A percentile compares a stretch with the other conserved stretches of the same genome.
These are phyloP conservation scores for Picochlorum sp. DNA, from an alignment of 139 green algal genomes.

Conservation along the genomic window DNA sequence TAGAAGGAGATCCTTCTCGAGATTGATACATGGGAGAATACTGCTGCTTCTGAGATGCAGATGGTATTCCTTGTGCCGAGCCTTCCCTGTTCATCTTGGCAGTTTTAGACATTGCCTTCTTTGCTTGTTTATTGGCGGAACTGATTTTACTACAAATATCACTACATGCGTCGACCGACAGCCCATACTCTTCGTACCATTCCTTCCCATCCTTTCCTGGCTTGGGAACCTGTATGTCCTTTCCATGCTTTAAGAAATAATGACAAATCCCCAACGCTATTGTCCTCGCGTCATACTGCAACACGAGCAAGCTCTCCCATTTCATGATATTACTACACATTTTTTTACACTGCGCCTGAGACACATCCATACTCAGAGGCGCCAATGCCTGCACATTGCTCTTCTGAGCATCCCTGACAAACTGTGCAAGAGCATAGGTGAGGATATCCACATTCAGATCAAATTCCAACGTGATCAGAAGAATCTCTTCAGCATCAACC, in stretches of 20 bases:
- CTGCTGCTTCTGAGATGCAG: no score
- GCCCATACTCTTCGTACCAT: constrained; percentile 26
- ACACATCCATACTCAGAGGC: not conserved
- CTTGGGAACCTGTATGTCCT: not conserved
- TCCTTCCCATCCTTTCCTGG: not conserved
- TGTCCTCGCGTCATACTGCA: constrained; percentile 13
- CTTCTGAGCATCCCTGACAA: not conserved
- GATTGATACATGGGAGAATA: no score
- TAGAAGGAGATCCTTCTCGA: no score
- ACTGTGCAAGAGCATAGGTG: not conserved
- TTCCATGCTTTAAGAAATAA: constrained; percentile 19
- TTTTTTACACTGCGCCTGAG: not conserved
- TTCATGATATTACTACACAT: constrained; percentile 18
- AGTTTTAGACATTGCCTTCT: not conserved
- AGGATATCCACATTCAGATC: constrained; percentile 33
- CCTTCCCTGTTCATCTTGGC: no score
- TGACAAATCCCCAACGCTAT: constrained; percentile 20
- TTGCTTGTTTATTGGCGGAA: not conserved
- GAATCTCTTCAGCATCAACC: constrained; percentile 23
- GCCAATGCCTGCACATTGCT: not conserved
- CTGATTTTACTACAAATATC: constrained; percentile 2
- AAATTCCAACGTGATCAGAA: constrained; percentile 32
- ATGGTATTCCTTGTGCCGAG: no score
- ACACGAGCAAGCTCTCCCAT: constrained; percentile 17
- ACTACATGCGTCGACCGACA: not conserved